Conservation (phyloP, 2,329 filamentous ascomycete genomes). For the Arthrocladium fulminans region DNA sequence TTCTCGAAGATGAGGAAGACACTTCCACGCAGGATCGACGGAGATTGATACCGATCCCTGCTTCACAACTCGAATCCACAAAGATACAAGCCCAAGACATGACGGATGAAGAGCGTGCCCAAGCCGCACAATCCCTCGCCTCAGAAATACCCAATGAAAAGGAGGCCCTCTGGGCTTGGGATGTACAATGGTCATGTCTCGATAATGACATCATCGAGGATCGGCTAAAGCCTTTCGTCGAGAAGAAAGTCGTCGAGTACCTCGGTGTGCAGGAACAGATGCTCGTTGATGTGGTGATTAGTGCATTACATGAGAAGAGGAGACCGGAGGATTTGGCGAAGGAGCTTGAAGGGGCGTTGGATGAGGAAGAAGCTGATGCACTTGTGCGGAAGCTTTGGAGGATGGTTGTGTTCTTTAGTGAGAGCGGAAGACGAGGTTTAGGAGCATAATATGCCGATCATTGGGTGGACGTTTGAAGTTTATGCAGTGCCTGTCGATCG, state of each 20-base stretch:
- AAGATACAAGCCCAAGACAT: conserved; percentile 54
- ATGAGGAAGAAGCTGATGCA: conserved; percentile 84
- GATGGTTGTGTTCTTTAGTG: conserved; percentile 96
- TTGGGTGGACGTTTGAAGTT: too few relatives aligned
- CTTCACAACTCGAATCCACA: conserved; percentile 58
- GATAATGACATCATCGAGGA: conserved; percentile 58
- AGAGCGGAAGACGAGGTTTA: conserved; percentile 83
- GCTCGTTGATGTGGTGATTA: conserved; percentile 84
- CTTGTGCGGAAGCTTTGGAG: conserved; percentile 96
- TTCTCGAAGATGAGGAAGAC: conserved; percentile 92
- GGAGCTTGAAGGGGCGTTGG: conserved; percentile 63
- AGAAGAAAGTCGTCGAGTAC: conserved; percentile 97
- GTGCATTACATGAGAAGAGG: conserved; percentile 68
- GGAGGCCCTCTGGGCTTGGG: conserved; percentile 82
- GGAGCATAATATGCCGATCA: background rate
- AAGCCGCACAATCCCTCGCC: conserved; percentile 72
- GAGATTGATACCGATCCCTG: conserved; percentile 62
- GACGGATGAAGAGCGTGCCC: conserved; percentile 77
- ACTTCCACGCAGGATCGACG: conserved; percentile 57
- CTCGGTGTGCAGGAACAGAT: conserved; percentile 94
- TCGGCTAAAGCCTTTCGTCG: conserved; percentile 86
- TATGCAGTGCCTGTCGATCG: too few relatives aligned
- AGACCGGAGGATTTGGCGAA: conserved; percentile 73
- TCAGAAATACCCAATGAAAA: conserved; percentile 83
- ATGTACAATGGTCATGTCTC: conserved; percentile 85